Base-by-base conservation (phyloP, 129 eudicot genomes). In the Scalesia atractyloides region DNA sequence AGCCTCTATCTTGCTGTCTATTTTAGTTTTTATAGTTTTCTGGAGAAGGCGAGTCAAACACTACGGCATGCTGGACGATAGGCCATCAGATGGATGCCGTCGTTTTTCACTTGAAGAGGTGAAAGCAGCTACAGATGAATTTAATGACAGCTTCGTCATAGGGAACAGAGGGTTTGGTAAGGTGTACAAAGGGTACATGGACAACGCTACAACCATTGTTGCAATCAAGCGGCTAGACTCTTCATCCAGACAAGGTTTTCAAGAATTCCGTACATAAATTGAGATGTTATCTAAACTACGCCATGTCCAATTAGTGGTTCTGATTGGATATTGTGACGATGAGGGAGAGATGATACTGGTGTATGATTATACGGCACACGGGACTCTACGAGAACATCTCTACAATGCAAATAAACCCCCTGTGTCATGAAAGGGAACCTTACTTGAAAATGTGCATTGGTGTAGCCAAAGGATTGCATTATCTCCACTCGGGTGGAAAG, bases 131-230 rank as follows among this genome's bases (percentile, higher is more conserved):
- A 88, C 90, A 0, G 6, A 81, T 3, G 64, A 82, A 24, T 88
- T 88, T 16, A 63, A 85, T 0, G 90, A 88, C 58, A 74, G 73
- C 6, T 68, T 39, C 1, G 75, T 82, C 5, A 75, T 85, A 1
- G 95, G 90, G 2, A 77, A 64, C 0, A 90, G 95, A 11, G 90
- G 95, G 56, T 88, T 85, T 37, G 95, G 90, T 2, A 87, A 87
- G 73, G 89, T 87, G 8, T 87, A 82, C 52, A 83, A 57, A 78
- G 90, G 95, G 37, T 24, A 14, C 7, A 53, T 88, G 0, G 82
- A 88, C 53, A 85, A 83, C 14, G 48, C 48, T 13, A 61, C 73
- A 11, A 58, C 48, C 44, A 12, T 9, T 6, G 87, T 88, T 1
- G 95, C 95, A 7, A 76, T 88, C 10, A 85, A 88, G 69, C 66